phyloP scores from a whole-genome alignment of 306 rosid genomes.

The Herpetospermum pedunculosum region DNA sequence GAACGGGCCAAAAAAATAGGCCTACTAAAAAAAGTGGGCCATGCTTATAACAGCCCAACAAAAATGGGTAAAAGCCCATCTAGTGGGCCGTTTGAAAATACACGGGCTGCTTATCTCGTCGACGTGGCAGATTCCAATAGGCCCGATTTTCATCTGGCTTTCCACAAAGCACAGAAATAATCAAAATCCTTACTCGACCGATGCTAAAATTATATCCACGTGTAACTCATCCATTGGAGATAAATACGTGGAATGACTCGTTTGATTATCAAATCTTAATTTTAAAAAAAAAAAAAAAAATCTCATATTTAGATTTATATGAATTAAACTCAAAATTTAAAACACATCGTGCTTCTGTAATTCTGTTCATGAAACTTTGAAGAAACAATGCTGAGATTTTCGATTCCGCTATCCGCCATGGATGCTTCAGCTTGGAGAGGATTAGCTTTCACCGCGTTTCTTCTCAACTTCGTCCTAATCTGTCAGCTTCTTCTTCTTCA shows the following conservation, averaged over 20 bases:
- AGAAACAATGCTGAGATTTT: slow-evolving; percentile 21
- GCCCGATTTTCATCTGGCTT: neutral
- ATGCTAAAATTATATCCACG: neutral
- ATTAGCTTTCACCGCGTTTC: slow-evolving; percentile 35
- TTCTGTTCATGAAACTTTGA: neutral
- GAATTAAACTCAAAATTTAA: neutral
- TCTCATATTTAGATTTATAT: neutral
- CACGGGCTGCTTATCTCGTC: neutral
- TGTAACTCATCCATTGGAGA: neutral
- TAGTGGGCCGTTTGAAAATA: neutral
- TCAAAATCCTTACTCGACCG: neutral
- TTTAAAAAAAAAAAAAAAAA: neutral
- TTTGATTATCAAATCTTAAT: neutral
- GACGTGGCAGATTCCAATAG: neutral
- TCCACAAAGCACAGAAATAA: neutral
- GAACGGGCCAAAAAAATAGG: neutral
- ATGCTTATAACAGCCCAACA: neutral
- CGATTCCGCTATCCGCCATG: slow-evolving; percentile 28
- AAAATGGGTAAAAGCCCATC: neutral
- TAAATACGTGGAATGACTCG: slow-evolving; percentile 3
- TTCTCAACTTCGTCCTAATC: slow-evolving; percentile 63
- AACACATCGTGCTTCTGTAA: neutral
- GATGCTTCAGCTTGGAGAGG: slow-evolving; percentile 58
- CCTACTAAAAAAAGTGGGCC: neutral
- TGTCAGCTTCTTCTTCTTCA: slow-evolving; percentile 78